Base-by-base conservation (phyloP, 2,329 filamentous ascomycete genomes). In the Fusarium cyanostomum region DNA sequence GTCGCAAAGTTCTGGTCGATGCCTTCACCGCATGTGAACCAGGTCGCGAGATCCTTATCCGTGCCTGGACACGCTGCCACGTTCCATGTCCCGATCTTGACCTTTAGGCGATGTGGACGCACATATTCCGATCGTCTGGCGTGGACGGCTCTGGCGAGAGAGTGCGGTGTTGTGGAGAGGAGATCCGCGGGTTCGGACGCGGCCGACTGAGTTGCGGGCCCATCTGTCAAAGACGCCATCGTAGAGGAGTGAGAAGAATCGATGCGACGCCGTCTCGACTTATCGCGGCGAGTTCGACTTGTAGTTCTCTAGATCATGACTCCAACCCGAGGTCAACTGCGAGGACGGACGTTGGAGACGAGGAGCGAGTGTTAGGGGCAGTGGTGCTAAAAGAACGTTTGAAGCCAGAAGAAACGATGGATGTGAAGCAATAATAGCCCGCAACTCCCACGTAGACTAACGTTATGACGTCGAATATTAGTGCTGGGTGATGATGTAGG, bases 71-170 rank as follows among this genome's bases (percentile, higher is more conserved):
- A 89, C 2, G 90, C 89, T 5, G 93, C 95, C 13, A 97, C 92
- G 77, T 99, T 99, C 95, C 95, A 99, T 0, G 92, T 90, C 37
- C 94, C 95, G 48, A 99, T 84, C 78, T 97, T 97, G 76, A 99
- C 86, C 65, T 89, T 89, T 68, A 97, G 86, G 46, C 85, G 85
- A 73, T 89, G 89, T 38, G 88, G 86, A 33, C 88, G 86, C 24
- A 90, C 89, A 74, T 94, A 99, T 75, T 98, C 94, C 44, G 85
- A 79, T 70, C 89, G 86, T 51, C 95, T 86, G 34, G 90, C 88
- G 72, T 89, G 86, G 34, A 98, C 81, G 27, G 86, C 86, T 60
- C 80, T 81, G 41, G 86, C 85, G n/a, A 90, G 83, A 4, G 86
- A 88, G 50, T 83, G 81, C 1, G 83, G 85, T 33, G 79, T 81